Percentiles rank a stretch among this genome's conserved stretches.
Evolutionary conservation across 495 filamentous ascomycete species (phyloP).

Genomic region (Hypoxylon lienhwacheense): DNA sequence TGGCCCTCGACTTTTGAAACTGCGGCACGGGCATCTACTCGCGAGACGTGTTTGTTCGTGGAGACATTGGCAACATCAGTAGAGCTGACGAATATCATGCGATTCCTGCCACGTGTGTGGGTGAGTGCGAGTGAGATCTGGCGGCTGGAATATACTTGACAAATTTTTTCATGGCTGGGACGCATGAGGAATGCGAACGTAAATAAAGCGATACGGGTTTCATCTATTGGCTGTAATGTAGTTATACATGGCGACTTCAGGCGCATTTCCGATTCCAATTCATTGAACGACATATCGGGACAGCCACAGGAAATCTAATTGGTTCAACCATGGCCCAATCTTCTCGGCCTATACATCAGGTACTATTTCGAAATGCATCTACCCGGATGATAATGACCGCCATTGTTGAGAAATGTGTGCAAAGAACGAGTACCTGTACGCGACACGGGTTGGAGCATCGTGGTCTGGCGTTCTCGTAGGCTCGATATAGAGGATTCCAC

Average conservation of each 20-base stretch:
- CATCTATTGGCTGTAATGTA: conserved; percentile 28
- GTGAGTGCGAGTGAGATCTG: conserved; percentile 23
- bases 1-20: conserved; percentile 21
- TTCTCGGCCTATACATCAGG: conserved; percentile 35
- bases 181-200: conserved; percentile 9
- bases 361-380: conserved; percentile 33
- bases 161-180: conserved; percentile 31
- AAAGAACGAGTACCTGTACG: conserved; percentile 15
- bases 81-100: conserved; percentile 22
- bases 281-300: conserved; percentile 35
- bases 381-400: conserved; percentile 32
- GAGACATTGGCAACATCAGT: conserved; percentile 13
- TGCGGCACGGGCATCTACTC: conserved; percentile 21
- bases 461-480: conserved; percentile 18
- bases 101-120: conserved; percentile 32
- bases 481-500: conserved; percentile 16
- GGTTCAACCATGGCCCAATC: conserved; percentile 23
- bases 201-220: conserved; percentile 18
- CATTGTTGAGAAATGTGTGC: conserved; percentile 15
- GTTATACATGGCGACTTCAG: conserved; percentile 30
- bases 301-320: conserved; percentile 27
- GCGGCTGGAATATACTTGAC: conserved; percentile 21
- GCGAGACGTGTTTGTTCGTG: conserved; percentile 31
- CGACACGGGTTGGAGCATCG: conserved; percentile 9
- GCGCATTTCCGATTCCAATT: conserved; percentile 30